Conservation (phyloP, 73 alveolate species). For the Paramecium primaurelia region DNA sequence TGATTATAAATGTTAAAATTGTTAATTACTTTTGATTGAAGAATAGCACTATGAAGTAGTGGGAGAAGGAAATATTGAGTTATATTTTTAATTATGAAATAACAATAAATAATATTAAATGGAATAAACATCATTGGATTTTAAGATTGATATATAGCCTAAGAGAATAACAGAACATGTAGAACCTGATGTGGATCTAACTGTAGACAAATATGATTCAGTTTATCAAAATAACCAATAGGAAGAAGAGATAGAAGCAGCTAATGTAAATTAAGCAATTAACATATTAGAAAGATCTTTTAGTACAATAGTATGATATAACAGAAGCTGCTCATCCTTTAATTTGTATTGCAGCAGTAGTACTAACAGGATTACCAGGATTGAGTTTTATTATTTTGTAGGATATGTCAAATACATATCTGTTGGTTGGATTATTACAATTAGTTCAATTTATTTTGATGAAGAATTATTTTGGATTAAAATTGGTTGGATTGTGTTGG, state of each 20-base stretch:
- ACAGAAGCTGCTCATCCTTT: slow-evolving; percentile 22
- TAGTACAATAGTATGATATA: slow-evolving; percentile 17
- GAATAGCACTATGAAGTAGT: neutral
- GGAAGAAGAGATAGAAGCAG: neutral
- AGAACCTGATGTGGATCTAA: slow-evolving; percentile 29
- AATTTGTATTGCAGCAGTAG: neutral
- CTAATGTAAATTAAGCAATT: neutral
- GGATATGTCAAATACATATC: neutral
- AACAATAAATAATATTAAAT: neutral
- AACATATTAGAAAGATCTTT: neutral
- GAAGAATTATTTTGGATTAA: neutral
- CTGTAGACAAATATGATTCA: slow-evolving; percentile 38
- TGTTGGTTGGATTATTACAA: neutral
- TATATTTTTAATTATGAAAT: neutral
- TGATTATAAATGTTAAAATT: neutral
- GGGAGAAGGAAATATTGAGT: neutral
- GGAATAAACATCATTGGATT: neutral
- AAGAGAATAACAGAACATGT: neutral
- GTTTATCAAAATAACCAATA: neutral
- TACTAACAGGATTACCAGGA: neutral
- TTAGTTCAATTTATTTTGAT: neutral
- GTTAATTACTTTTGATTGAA: neutral
- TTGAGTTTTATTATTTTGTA: neutral
- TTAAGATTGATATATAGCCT: neutral
- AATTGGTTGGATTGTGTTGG: slow-evolving; percentile 35